Evolutionary conservation across 2,329 filamentous ascomycete species (phyloP).

Genomic region (Emericellopsis cladophorae): DNA sequence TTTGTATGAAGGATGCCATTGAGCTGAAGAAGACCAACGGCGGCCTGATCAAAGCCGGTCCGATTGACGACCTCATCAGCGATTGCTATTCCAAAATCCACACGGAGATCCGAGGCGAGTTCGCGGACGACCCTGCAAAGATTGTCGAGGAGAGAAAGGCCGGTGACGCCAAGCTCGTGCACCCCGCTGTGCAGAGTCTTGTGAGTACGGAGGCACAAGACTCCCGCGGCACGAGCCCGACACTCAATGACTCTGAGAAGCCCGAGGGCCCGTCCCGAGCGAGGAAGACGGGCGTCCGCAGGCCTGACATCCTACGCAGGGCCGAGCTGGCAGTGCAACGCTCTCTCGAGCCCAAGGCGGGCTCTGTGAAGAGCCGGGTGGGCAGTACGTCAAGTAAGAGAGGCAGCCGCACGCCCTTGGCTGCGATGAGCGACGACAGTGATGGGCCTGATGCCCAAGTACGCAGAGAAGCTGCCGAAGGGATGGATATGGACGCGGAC

Average conservation of each 20-base stretch:
- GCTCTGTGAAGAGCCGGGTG: conserved; percentile 29
- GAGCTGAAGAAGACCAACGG: conserved; percentile 65
- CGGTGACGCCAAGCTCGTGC: conserved; percentile 12
- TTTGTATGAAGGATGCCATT: conserved; percentile 43
- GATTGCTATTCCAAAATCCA: conserved; percentile 79
- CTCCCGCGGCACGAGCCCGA: conserved; percentile 16
- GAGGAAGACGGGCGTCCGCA: conserved; percentile 32
- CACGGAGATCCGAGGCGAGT: conserved; percentile 46
- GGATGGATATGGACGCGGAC: conserved; percentile 12
- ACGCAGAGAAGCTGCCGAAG: conserved; percentile 18
- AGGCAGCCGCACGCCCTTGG: conserved; percentile 24
- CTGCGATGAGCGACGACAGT: conserved; percentile 13
- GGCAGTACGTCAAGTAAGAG: conserved; percentile 39
- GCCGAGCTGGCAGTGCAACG: conserved; percentile 45
- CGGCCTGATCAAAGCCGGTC: conserved; percentile 69
- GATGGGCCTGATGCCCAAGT: conserved; percentile 27
- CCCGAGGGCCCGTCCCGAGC: conserved; percentile 24
- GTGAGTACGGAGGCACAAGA: conserved; percentile 28
- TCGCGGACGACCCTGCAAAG: conserved; percentile 38
- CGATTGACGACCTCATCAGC: conserved; percentile 86
- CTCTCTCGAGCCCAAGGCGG: conserved; percentile 34
- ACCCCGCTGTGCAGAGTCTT: conserved; percentile 25
- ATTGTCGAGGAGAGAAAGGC: conserved; percentile 31
- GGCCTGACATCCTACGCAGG: conserved; percentile 46
- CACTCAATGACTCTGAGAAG: conserved; percentile 25